Evolutionary conservation across 1,139 yeast species (phyloP), one percentile per base, ranked within the genome.

Genomic region (Groenewaldozyma sp.): DNA sequence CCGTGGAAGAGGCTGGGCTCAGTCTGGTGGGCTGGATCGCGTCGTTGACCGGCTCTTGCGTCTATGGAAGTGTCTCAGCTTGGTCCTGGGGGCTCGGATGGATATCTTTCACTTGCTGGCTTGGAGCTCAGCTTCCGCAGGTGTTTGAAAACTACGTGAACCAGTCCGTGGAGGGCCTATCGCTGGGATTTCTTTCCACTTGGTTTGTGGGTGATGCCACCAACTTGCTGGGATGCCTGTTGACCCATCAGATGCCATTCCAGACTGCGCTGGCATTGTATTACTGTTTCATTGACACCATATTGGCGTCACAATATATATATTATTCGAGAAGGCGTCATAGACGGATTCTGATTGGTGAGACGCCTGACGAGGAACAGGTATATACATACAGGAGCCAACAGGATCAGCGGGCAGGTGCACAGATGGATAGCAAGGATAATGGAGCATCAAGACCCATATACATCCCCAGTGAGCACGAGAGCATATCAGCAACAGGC

Each of bases 51-150:
- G 60, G 62, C 16, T 44, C 54, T 17, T 59, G 63, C 45, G 50
- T 58, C 17, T 59, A 59, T 38, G 62, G 61, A 20, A 34, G 43
- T 14, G 24, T 45, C 33, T 46, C 58, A 3, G 58, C 54, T 1
- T 18, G 48, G 13, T 59, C 64, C 2, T 55, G 53, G 53, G 31
- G 49, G 4, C 41, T 71, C 18, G 82, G 82, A 1, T 65, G 68
- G 24, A 50, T 73, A 9, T 74, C 82, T 0, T 66, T 78, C 40
- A 60, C 68, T 9, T 66, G 83, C 39, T 87, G 96, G 83, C 67
- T 87, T 34, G 78, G 87, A 51, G 95, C 96, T 1, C 93, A 84
- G 56, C 62, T 84, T 20, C 97, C 97, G 0, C 98, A 88, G 57
- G 78, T 86, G 16, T 62, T 77, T 44, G 76, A 79, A 53, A 88